Conservation (phyloP, 345 rosid species). For the Salix udensis region DNA sequence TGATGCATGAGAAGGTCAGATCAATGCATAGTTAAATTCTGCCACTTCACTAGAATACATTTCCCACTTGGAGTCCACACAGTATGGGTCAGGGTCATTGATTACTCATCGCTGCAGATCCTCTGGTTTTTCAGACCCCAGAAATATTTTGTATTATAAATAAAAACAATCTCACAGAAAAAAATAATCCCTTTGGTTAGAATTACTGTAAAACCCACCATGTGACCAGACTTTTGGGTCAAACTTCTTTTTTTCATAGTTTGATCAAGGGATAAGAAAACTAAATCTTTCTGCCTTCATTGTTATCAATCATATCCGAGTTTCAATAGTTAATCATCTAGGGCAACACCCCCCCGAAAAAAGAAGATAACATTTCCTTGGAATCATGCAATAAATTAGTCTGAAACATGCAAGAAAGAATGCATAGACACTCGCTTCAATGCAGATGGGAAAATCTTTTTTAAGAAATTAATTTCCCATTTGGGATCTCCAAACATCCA, state of each 20-base stretch:
- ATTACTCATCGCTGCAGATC: neutral
- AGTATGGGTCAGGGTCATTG: neutral
- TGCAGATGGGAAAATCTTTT: neutral
- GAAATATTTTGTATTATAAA: neutral
- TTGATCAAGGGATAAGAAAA: too few species aligned
- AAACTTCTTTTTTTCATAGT: too few species aligned
- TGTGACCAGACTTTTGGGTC: too few species aligned
- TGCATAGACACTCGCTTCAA: neutral
- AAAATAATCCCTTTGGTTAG: too few species aligned
- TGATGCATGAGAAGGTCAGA: neutral
- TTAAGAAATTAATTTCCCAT: neutral
- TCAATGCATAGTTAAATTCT: neutral
- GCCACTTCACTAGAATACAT: neutral
- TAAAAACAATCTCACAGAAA: neutral
- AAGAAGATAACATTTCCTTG: neutral
- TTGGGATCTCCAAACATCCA: neutral
- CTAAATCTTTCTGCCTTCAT: too few species aligned
- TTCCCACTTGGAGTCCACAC: neutral
- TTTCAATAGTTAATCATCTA: too few species aligned
- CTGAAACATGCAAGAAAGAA: neutral
- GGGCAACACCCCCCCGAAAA: too few species aligned
- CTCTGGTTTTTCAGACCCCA: too few species aligned
- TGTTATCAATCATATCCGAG: too few species aligned
- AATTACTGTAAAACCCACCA: too few species aligned
- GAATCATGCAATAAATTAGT: neutral